phyloP scores from a whole-genome alignment of 257 asterid species.

The Capsicum rhomboideum region DNA sequence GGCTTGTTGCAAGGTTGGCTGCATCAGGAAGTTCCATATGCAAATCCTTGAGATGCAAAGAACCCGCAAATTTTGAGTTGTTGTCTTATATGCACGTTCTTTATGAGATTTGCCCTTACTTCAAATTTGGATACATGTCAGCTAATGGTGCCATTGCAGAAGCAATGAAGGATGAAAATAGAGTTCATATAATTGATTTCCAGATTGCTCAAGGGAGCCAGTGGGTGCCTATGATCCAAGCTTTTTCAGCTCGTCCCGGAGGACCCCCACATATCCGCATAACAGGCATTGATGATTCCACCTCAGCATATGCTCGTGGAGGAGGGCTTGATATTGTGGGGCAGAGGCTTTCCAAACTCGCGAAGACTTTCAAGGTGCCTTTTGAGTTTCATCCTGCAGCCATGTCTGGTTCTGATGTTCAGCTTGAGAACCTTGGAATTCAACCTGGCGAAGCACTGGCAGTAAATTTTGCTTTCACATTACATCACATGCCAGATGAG shows the following conservation, averaged over 20 bases:
- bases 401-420: conserved; percentile 31
- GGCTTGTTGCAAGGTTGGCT: conserved; percentile 59
- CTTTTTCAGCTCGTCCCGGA: conserved; percentile 68
- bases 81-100: conserved; percentile 61
- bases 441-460: conserved; percentile 60
- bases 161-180: conserved; percentile 65
- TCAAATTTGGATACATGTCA: conserved; percentile 86
- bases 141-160: conserved; percentile 93
- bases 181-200: conserved; percentile 76
- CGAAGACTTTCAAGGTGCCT: conserved; percentile 58
- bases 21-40: conserved; percentile 65
- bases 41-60: conserved; percentile 42
- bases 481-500: conserved; percentile 79
- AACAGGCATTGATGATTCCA: conserved; percentile 66
- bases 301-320: conserved; percentile 70
- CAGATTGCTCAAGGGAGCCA: conserved; percentile 85
- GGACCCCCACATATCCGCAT: conserved; percentile 82
- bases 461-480: conserved; percentile 69
- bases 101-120: conserved; percentile 76
- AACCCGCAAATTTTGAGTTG: conserved; percentile 65
- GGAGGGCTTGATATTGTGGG: conserved; percentile 74
- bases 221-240: conserved; percentile 77
- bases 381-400: conserved; percentile 51
- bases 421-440: conserved; percentile 28
- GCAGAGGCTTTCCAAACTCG: conserved; percentile 58